Evolutionary conservation across 169 alveolate species (phyloP).

Genomic region (Miamiensis avidus): DNA sequence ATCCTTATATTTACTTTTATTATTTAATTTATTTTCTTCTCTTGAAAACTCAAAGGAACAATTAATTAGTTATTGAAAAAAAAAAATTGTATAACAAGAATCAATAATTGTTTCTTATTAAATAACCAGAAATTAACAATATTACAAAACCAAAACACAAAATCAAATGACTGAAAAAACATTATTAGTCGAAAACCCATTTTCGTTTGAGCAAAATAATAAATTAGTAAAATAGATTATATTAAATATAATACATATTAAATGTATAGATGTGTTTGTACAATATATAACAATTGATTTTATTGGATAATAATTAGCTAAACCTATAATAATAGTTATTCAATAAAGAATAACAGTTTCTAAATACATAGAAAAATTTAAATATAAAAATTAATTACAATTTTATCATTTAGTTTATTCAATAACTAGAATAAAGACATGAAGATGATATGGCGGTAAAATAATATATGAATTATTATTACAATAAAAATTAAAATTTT

Average conservation of each 20-base stretch:
- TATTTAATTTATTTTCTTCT: too few species aligned
- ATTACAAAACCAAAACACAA: too few species aligned
- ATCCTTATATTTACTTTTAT: too few species aligned
- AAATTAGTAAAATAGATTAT: background rate
- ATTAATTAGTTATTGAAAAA: too few species aligned
- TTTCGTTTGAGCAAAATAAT: constrained; percentile 6
- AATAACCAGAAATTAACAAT: too few species aligned
- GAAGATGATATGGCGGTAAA: background rate
- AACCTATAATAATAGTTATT: too few species aligned
- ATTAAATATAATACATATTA: too few species aligned
- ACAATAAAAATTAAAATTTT: background rate
- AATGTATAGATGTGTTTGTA: background rate
- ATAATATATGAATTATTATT: background rate
- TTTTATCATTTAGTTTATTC: background rate
- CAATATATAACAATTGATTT: background rate
- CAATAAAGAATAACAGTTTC: too few species aligned
- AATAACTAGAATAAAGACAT: constrained; percentile 14
- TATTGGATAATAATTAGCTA: background rate
- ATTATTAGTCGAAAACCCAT: constrained; percentile 23
- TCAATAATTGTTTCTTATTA: too few species aligned
- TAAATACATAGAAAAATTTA: too few species aligned
- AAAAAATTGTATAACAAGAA: too few species aligned
- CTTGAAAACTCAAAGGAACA: too few species aligned
- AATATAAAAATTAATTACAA: background rate
- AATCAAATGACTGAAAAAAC: constrained; percentile 35